Percentiles rank a stretch among this genome's conserved stretches.
Conservation (phyloP, 139 green algal species). For the Chlorella ohadii region DNA sequence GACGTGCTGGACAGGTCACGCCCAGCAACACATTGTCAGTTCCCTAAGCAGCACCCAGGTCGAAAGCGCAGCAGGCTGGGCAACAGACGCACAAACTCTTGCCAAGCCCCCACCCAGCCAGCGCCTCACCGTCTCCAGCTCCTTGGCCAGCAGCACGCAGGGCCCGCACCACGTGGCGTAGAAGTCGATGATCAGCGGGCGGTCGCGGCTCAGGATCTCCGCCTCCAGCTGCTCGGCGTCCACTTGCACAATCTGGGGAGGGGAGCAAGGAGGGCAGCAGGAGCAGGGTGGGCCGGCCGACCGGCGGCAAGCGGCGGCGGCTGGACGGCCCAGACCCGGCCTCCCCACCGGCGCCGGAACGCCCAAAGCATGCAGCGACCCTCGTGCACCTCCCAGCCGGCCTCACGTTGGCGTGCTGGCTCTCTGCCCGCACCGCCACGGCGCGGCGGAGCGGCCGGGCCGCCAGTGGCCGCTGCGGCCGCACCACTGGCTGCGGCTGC, state of each 20-base stretch:
- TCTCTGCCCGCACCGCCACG: not conserved
- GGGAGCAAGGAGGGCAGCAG: not conserved
- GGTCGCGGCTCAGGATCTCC: slow-evolving; percentile 72
- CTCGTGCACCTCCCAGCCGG: too few relatives aligned
- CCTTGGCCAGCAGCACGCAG: slow-evolving; percentile 78
- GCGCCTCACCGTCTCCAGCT: slow-evolving; percentile 70
- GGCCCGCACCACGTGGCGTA: slow-evolving; percentile 92
- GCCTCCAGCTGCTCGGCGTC: slow-evolving; percentile 86
- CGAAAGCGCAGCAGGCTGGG: too few relatives aligned
- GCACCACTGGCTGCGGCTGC: not conserved
- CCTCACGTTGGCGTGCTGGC: slow-evolving; percentile 19
- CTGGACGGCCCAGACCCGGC: not conserved
- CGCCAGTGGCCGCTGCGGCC: not conserved
- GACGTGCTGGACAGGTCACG: too few relatives aligned
- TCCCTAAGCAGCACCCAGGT: too few relatives aligned
- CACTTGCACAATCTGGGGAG: slow-evolving; percentile 78
- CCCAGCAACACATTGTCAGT: too few relatives aligned
- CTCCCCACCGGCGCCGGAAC: not conserved
- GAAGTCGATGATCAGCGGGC: slow-evolving; percentile 93
- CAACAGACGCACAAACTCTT: too few relatives aligned
- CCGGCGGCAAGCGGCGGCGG: not conserved
- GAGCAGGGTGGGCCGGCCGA: not conserved
- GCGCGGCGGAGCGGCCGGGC: not conserved
- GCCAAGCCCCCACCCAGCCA: too few relatives aligned
- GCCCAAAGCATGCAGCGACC: too few relatives aligned